Evolutionary conservation across 495 filamentous ascomycete species (phyloP).

Genomic region (Parathielavia hyrcaniae): DNA sequence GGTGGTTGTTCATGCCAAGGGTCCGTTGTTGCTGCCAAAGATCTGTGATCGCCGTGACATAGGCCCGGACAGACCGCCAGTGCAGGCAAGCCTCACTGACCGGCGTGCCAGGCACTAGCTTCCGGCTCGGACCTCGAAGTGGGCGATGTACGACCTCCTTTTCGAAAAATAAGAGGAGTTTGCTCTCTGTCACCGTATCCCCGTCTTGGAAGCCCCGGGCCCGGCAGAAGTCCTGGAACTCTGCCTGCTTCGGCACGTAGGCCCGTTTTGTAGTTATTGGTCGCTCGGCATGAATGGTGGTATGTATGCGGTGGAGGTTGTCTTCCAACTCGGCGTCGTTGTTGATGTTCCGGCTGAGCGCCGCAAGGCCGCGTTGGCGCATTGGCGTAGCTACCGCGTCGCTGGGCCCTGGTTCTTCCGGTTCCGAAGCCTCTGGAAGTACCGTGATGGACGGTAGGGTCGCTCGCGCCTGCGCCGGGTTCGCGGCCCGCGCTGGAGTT

Average conservation of each 20-base stretch:
- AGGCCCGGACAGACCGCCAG: background rate
- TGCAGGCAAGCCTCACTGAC: background rate
- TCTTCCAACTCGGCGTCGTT: conserved; percentile 5
- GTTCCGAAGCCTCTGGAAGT: background rate
- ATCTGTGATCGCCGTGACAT: background rate
- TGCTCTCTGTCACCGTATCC: background rate
- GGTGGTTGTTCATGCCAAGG: background rate
- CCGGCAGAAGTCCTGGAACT: background rate
- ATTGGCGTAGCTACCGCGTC: background rate
- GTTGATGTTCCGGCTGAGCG: conserved; percentile 1
- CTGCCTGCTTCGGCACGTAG: background rate
- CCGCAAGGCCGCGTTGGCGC: background rate
- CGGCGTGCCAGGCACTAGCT: background rate
- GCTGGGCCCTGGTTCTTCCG: background rate
- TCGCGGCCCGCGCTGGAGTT: background rate
- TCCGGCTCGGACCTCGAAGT: background rate
- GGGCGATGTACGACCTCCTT: background rate
- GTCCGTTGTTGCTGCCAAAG: background rate
- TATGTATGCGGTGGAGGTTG: conserved; percentile 5
- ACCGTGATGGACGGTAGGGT: conserved; percentile 3
- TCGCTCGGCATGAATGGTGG: conserved; percentile 5
- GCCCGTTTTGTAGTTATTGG: conserved; percentile 1
- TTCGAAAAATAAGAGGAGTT: background rate
- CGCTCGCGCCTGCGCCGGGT: background rate
- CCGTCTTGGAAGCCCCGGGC: background rate